A percentile compares a stretch with the other conserved stretches of the same genome.
Conservation (phyloP, 2,329 filamentous ascomycete species). For the Lecanicillium sp. region DNA sequence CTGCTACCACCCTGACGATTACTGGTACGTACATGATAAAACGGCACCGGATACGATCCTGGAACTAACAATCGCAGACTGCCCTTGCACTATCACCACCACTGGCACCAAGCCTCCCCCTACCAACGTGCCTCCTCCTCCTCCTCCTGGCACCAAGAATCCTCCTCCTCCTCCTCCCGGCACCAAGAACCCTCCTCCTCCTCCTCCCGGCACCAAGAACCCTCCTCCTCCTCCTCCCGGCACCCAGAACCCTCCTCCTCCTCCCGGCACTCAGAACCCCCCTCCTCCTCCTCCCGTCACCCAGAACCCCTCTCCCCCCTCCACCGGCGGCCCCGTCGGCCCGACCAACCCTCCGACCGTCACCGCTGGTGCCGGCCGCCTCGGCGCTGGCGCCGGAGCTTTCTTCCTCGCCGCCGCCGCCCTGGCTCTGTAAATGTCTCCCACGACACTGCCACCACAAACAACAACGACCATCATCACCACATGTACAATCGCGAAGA, state of each 20-base stretch:
- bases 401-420: conserved; percentile 33
- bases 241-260: conserved; percentile 5
- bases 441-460: no score
- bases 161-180: conserved; percentile 11
- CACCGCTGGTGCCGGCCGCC: conserved; percentile 33
- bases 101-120: conserved; percentile 3
- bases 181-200: conserved; percentile 11
- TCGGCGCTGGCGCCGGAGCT: conserved; percentile 29
- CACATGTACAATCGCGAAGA: no score
- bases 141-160: background rate
- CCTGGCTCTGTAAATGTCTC: conserved; percentile 27
- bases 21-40: conserved; percentile 31
- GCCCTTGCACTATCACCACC: conserved; percentile 39
- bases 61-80: conserved; percentile 33
- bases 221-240: conserved; percentile 14
- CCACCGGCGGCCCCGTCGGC: conserved; percentile 9
- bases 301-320: conserved; percentile 11
- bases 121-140: conserved; percentile 1
- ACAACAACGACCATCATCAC: no score
- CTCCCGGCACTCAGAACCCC: background rate
- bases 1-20: conserved; percentile 38
- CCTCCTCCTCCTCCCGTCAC: conserved; percentile 6
- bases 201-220: conserved; percentile 11
- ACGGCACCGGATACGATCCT: background rate
- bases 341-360: conserved; percentile 19